A percentile compares a stretch with the other conserved stretches of the same genome.
Evolutionary conservation across 2,329 filamentous ascomycete species (phyloP).

Genomic region (Rhynchosporium graminicola): DNA sequence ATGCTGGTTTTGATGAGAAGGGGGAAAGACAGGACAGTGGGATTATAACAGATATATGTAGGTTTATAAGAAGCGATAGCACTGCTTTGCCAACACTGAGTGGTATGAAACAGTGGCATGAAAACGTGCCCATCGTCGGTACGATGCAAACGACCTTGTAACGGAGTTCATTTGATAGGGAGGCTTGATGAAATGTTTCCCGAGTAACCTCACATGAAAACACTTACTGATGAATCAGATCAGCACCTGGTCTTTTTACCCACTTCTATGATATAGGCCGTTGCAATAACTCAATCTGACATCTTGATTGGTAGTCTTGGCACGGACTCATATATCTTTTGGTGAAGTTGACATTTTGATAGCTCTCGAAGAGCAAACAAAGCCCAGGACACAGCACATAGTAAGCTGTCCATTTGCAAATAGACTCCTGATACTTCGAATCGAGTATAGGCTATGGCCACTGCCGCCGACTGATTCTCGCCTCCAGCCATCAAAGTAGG

Average conservation of each 20-base stretch:
- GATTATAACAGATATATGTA: constrained; percentile 9
- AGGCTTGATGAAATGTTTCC: constrained; percentile 1
- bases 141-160: constrained; percentile 12
- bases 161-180: neutral
- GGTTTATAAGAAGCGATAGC: neutral
- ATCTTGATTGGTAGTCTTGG: neutral
- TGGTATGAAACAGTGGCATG: neutral
- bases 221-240: constrained; percentile 10
- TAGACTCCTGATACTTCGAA: no score
- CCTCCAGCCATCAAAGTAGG: neutral
- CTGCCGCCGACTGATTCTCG: neutral
- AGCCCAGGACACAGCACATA: neutral
- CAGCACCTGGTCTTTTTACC: neutral
- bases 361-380: constrained; percentile 3
- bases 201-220: neutral
- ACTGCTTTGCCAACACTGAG: constrained; percentile 9
- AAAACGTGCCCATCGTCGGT: constrained; percentile 11
- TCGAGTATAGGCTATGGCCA: neutral
- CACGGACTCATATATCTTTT: neutral
- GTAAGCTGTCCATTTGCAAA: neutral
- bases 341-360: neutral
- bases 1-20: neutral
- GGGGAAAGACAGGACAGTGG: neutral
- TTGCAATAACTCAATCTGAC: neutral
- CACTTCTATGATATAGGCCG: neutral